Base-by-base conservation (phyloP, 2,329 filamentous ascomycete species). In the Elsinoe batatas region DNA sequence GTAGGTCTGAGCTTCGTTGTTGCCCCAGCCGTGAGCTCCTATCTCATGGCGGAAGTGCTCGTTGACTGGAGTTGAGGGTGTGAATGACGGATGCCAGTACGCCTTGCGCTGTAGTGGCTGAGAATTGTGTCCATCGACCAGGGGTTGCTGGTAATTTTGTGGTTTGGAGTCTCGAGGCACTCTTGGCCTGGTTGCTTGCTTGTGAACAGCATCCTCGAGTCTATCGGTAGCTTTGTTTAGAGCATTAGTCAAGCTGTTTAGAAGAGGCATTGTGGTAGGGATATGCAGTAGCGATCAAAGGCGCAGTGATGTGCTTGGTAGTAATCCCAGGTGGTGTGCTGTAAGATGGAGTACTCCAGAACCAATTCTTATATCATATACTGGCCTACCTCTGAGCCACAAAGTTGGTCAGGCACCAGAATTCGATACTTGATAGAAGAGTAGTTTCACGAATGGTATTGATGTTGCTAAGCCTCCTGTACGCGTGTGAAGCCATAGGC, bases 1-100 rank as follows among this genome's bases (percentile, higher is more conserved):
- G 64, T 83, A 83, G 67, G 79, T 76, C 66, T 83, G 74, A 49
- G 79, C 69, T 68, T 83, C 80, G 58, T 80, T 76, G 63, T 83
- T 83, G 18, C 80, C 80, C 80, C 80, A 83, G 36, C 80, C 79
- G 62, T 80, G 74, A n/a, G 73, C 74, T 26, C 79, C 79, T 33
- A 77, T 70, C 64, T 81, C 78, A 30, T 78, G 74, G 3, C 77
- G 69, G 69, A 81, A 83, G 59, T 81, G 74, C 2, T 69, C 65
- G 0, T 70, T 71, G 2, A 82, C 70, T 0, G 76, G 72, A 2
- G 71, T 68, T 12, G 71, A 66, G 0, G 76, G 71, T 26, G 70
- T 65, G 61, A 82, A 79, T 6, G 69, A 71, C 0, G 79, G 74
- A 57, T 72, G 72, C 79, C 79, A 82, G 66, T 81, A 81, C 33